Base-by-base conservation (phyloP, 345 rosid species). In the Boechera stricta region DNA sequence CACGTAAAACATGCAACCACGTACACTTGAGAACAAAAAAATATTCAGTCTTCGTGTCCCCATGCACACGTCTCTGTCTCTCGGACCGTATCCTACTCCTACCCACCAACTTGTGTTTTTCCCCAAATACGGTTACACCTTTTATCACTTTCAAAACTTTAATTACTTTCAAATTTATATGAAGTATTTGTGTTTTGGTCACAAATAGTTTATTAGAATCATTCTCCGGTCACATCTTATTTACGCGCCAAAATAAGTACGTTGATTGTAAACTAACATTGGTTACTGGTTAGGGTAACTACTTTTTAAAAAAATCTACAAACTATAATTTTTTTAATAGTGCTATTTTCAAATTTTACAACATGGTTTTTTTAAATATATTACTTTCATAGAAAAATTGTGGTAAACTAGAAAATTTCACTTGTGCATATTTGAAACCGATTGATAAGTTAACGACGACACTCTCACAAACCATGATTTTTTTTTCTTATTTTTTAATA, bases 61-160 rank as follows among this genome's bases (percentile, higher is more conserved):
- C 82, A 73, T 73, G 75, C 71, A 68, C 38, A 73, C 61, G 82
- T 79, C 78, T 61, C 66, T 79, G 8, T 78, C 82, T 79, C 59
- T 73, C 66, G 54, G 78, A 73, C 71, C 74, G 65, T 67, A 73
- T 73, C 61, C 12, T 67, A 78, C 62, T 39, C 67, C 57, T 67
- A 51, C 39, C 65, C 57, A 79, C 65, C 71, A 56, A 69, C 72
- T 74, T 75, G 72, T 69, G 21, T 75, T 74, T 75, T 73, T 3
- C 33, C 51, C 75, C 44, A 35, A 52, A 10, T 38, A 10, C 31
- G 7, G 16, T 38, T 51, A 26, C 18, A 51, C 16, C 32, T 51
- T 61, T 10, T 51, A 1, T 16, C 58, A 9, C 58, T 48, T 33
- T 13, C 9, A 56, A n/a, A 56, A 10, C 4, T 42, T 54, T 36